Base-by-base conservation (phyloP, 2,329 filamentous ascomycete genomes). In the Penicillium sp. region DNA sequence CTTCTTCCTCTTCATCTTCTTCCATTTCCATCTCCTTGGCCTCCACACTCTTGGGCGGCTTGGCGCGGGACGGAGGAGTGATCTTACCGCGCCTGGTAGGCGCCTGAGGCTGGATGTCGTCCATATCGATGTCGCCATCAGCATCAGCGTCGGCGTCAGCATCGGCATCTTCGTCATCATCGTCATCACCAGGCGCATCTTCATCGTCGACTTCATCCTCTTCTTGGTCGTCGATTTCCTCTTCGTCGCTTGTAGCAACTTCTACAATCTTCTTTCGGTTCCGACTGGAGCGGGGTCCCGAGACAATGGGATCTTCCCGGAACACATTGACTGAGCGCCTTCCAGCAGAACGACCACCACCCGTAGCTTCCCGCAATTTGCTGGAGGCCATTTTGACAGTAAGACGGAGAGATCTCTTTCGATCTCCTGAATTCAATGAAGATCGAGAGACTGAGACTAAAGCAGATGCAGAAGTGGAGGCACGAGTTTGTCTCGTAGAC, bases 341-440 rank as follows among this genome's bases (percentile, higher is more conserved):
- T 51, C 60, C 62, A 39, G 66, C 61, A 31, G 66, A 61, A 36
- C 72, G 64, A 55, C 63, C 64, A 57, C 69, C 65, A 46, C 68
- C 70, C 46, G 75, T 80, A 27, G 76, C 78, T 63, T 81, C 79
- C 33, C 78, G 78, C 53, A 81, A 67, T 66, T 79, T 81, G 65
- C 72, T 79, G 21, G 78, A 74, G 19, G 79, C 76, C 74, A 80
- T 80, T 62, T 78, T 81, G 50, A 81, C 74, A 6, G 76, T 81
- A 53, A 81, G 65, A 60, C 74, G 75, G 47, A 81, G 75, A 40
- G 77, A 77, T 65, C 71, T 75, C 58, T 69, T 69, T 19, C 64
- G 60, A 53, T 77, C 72, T 53, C 72, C 74, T 15, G 71, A 67
- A 21, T 66, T 66, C 53, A 74, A 68, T 19, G 70, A 62, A 47